Conservation (phyloP, 495 filamentous ascomycete species). For the Talaromyces thailandensis region DNA sequence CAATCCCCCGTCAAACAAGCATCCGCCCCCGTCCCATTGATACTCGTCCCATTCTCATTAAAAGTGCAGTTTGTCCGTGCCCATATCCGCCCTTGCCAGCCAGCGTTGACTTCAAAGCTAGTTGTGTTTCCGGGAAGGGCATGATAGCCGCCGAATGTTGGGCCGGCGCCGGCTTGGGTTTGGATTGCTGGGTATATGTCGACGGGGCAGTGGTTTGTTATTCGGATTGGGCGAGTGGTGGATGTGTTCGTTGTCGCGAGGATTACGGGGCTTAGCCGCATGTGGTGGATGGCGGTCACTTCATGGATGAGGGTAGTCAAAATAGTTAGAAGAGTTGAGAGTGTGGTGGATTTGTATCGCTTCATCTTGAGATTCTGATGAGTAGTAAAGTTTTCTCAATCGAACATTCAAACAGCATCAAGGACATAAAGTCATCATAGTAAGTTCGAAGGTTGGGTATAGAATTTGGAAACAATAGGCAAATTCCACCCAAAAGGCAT, state of each 20-base stretch:
- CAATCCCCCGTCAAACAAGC: conserved; percentile 74
- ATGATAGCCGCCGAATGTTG: conserved; percentile 53
- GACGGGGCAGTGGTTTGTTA: conserved; percentile 60
- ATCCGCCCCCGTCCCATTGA: conserved; percentile 30
- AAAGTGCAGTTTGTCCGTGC: conserved; percentile 76
- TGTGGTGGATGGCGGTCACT: conserved; percentile 17
- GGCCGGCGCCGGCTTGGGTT: conserved; percentile 56
- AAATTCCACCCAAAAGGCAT: too few relatives aligned
- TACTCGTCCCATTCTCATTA: conserved; percentile 39
- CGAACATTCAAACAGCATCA: background rate
- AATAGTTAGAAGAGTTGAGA: background rate
- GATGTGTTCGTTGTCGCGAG: conserved; percentile 11
- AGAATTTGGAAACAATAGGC: background rate
- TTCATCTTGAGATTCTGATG: background rate
- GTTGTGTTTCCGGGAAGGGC: conserved; percentile 40
- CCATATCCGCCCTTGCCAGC: conserved; percentile 78
- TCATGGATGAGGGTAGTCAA: background rate
- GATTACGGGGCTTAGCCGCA: conserved; percentile 14
- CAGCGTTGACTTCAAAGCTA: conserved; percentile 47
- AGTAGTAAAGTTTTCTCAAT: background rate
- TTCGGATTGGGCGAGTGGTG: conserved; percentile 26
- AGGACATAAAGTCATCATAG: background rate
- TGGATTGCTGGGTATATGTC: conserved; percentile 64
- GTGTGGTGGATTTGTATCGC: background rate
- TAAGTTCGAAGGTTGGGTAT: too few relatives aligned